Base-by-base conservation (phyloP, 768 basidiomycete genomes). In the Amanita muscaria region DNA sequence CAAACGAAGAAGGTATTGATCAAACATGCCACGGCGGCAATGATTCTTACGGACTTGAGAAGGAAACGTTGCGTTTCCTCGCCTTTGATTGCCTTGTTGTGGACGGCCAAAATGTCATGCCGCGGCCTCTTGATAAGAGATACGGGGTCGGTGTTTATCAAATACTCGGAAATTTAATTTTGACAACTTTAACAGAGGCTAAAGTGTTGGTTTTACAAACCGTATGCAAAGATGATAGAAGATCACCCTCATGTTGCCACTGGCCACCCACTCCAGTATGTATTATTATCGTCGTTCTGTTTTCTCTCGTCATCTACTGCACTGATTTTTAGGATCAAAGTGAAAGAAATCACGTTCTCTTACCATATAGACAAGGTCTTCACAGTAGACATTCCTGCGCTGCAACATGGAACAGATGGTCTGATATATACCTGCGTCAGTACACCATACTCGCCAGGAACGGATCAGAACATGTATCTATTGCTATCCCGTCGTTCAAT, bases 381-480 rank as follows among this genome's bases (percentile, higher is more conserved):
- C 56, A 69, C 72, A 23, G 69, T 83, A 40, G 86, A 92, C 49
- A 83, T 99, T 36, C 88, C 92, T 4, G 70, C 69, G 11, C 66
- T 98, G 5, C 83, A 90, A 51, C 96, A 99, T 56, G 91, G 80
- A 3, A 93, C 86, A 50, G 96, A 99, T 54, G 96, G 96, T 0
- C 77, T 99, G 46, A 94, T 99, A 54, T 99, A 97, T 60, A 98
- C 96, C 1, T 86, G 88, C 54, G 88, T 85, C 8, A 84, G 75
- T 57, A 77, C 90, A 5, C 77, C 79, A 0, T 99, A 99, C 54
- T 69, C 79, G 1, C 90, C 88, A 19, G 74, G 75, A 2, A 98
- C 96, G 9, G 96, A 99, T 58, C 59, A 64, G 3, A 87, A 88
- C 50, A 90, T 98, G 94, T 96, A 49, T 54, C 80, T 64, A 9